Evolutionary conservation across 352 stramenopile species (phyloP), one percentile per base, ranked within the genome.

Genomic region (Hyaloperonospora brassicae): DNA sequence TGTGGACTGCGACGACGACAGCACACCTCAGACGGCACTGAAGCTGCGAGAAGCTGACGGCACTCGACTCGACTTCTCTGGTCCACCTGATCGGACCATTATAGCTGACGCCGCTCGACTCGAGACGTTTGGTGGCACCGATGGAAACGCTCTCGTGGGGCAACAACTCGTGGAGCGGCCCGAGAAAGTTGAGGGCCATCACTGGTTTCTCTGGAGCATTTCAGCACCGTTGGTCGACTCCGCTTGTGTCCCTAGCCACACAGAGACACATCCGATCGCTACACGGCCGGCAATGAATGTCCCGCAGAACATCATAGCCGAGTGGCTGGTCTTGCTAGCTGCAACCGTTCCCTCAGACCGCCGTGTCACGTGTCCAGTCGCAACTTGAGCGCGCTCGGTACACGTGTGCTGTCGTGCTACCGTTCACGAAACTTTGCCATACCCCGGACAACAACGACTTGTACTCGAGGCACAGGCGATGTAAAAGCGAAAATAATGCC

Each of bases 231-330:
- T 59, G 93, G 98, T 59, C 76, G 84, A 40, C 97, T 91, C 80
- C 97, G 71, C 86, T 86, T 27, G 95, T 98, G 79, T 97, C 98
- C 59, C 91, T 87, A n/a, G n/a, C 6, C 96, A 96, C 64, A 97
- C 91, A 6, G 91, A 97, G 38, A 80, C 93, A n/a, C 91, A 97
- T 11, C 86, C 85, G 24, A 95, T 96, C 58, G 76, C 98, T 25
- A 94, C 97, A 78, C 82, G 97, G 48, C 76, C 98, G 21, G 75
- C 98, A 51, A 92, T 97, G 49, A 97, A 97, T 53, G 97, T 98
- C 46, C 85, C 89, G 0, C 80, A 97, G 47, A 94, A 93, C 61
- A 84, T 81, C 27, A 73, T 98, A 17, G 83, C 90, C 8, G 96
- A 95, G 52, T 93, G 97, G 62, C 81, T 98, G 36, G 93, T 89